Evolutionary conservation across 2,329 filamentous ascomycete species (phyloP), one percentile per base, ranked within the genome.

Genomic region (Talaromyces rugulosus): DNA sequence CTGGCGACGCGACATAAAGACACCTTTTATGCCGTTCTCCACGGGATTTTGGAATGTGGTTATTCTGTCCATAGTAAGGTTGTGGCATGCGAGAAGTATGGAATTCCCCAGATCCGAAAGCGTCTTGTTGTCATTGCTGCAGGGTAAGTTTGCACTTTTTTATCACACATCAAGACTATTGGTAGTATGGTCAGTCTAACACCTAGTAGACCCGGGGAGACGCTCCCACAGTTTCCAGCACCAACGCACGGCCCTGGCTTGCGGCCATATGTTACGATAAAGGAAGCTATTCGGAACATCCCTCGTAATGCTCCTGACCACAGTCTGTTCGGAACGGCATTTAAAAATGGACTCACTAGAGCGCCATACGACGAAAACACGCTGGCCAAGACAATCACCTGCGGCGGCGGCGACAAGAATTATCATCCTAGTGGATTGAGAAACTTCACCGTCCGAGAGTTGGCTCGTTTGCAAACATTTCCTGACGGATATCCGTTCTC

Each of bases 41-140:
- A 82, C 30, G 85, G 87, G n/a, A 47, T 62, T 59, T 86, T 89
- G 0, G 75, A 83, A 2, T 74, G 82, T 30, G 85, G 86, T 1
- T 96, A 90, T 70, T 91, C 87, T 0, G 78, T 94, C 0, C 79
- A 87, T 2, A 95, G 89, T 89, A 84, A 81, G 23, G 72, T 90
- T 0, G 71, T 90, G 2, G 75, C 80, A 5, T 76, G 78, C 34
- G 69, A 76, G 1, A 74, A 82, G 3, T 83, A 82, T 62, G 83
- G 83, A 0, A 76, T 84, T 3, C 75, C 80, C 0, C 83, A 85
- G 60, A 67, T 66, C 0, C 73, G 84, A 7, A 78, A 75, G 60
- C 72, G 84, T 5, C 67, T 85, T 2, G 75, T 86, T 34, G 72
- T 85, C 0, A 78, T 86, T 57, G 84, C 81, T 2, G 74, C 83